Base-by-base conservation (phyloP, 108 stramenopile genomes). In the Nitzschia inconspicua region DNA sequence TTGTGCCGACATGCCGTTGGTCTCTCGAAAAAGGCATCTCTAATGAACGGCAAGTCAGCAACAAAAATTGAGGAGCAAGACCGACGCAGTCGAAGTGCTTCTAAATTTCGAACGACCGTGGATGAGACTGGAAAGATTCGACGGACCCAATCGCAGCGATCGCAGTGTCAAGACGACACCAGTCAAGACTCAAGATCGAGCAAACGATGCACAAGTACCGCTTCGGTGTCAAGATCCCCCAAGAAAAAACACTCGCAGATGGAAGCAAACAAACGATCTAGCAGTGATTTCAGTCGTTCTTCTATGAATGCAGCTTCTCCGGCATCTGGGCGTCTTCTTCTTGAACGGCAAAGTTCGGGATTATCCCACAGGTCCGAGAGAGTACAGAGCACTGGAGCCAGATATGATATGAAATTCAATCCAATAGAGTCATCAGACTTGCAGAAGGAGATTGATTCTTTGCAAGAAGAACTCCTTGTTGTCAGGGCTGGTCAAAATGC, bases 381-480 rank as follows among this genome's bases (percentile, higher is more conserved):
- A 19, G 25, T 24, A 1, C 20, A 20, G 5, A 24, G 25, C 22
- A 47, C 47, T 20, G 19, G 11, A 14, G 20, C 47, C 16, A 3
- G 14, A 30, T 52, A 27, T 3, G 18, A 41, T 41, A 11, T 31
- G 1, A 30, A 31, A 31, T 28, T 28, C 14, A 14, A n/a, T 13
- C 14, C 30, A 28, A 14, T 52, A 10, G 1, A 27, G 13, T 18
- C 26, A 4, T 30, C 51, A 1, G 10, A 30, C 16, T 40, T 63
- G 14, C 23, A 51, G 8, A 41, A 40, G 26, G 40, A 50, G 39
- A 4, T 63, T 24, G 23, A 42, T 8, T 23, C 39, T 8, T 7
- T 63, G 16, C 50, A 52, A 1, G 31, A 63, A 35, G 62, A 63
- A 26, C 50, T 42, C 24, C 62, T 58, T 43, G n/a, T n/a, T n/a